phyloP scores from a whole-genome alignment of 345 rosid species.

The Rhizophora apiculata region DNA sequence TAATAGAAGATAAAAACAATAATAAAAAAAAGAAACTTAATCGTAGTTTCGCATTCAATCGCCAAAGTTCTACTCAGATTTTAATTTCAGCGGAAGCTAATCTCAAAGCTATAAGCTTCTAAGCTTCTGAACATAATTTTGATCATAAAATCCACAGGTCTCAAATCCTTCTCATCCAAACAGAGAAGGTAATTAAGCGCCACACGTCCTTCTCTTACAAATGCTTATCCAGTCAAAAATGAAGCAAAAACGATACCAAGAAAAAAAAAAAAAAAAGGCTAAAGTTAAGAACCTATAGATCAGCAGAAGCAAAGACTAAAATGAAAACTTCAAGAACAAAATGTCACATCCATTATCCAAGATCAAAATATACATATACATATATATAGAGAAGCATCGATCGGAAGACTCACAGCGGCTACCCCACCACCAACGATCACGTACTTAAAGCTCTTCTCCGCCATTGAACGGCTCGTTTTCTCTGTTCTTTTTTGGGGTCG shows the following conservation, averaged over 20 bases:
- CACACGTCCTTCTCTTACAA: not conserved
- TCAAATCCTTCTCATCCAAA: not conserved
- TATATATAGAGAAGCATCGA: not conserved
- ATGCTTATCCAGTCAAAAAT: not conserved
- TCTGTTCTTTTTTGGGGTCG: no score
- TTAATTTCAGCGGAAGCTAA: not conserved
- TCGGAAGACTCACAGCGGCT: slow-evolving; percentile 55
- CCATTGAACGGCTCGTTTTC: slow-evolving; percentile 37
- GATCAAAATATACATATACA: not conserved
- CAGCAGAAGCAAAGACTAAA: not conserved
- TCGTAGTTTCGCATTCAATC: not conserved
- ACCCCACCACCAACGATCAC: slow-evolving; percentile 96
- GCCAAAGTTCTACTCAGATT: not conserved
- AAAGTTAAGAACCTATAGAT: not conserved
- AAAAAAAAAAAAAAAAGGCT: not conserved
- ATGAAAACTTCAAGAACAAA: not conserved
- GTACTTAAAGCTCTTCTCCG: slow-evolving; percentile 80
- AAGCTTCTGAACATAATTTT: not conserved
- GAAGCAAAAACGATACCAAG: not conserved
- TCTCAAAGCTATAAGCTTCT: not conserved
- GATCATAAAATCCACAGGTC: not conserved
- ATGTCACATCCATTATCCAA: not conserved
- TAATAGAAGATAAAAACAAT: not conserved
- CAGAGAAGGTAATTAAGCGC: no score
- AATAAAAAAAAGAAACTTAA: not conserved